Evolutionary conservation across 306 rosid species (phyloP), one percentile per base, ranked within the genome.

Genomic region (Dalbergia oliveri): DNA sequence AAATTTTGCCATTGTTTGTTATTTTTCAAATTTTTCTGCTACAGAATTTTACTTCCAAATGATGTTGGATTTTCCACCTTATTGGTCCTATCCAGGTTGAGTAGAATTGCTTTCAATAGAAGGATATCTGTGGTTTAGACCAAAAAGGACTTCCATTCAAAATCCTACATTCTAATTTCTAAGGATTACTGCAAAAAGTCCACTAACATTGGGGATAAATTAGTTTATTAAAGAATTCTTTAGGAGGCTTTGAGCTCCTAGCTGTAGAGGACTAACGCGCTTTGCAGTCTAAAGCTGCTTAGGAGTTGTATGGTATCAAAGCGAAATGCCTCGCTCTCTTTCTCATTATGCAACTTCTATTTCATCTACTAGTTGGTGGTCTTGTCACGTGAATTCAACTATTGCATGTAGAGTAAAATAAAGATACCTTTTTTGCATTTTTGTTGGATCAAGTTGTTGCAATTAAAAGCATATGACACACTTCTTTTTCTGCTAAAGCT

Each of bases 261-360:
- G 23, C 23, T 21, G 23, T 1, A 21, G 23, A 21, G 23, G 23
- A 21, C 23, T 21, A 43, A 78, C 88, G 81, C 83, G 78, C 85
- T 56, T 61, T 81, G 51, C 65, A 5, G 80, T 61, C 35, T 34
- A 85, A 81, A 78, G 86, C 88, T 81, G 86, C 80, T 45, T 33
- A 37, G 70, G 60, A 53, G 34, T n/a, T 35, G 10, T n/a, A 47
- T 23, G 21, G 67, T 41, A 3, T 45, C 73, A 59, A 35, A 81
- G 54, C 11, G 11, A 73, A 73, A 57, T 43, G 33, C 45, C 66
- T 34, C 33, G 16, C 65, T 49, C 21, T 58, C 80, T 73, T 21
- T 74, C 15, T 74, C 75, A 26, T 26, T 14, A 58, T 53, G 59
- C 26, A 51, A 54, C 73, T 39, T 62, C 19, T 64, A 44, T 41